Conservation (phyloP, 2,329 filamentous ascomycete genomes). For the Reticulascus tulasneorum region DNA sequence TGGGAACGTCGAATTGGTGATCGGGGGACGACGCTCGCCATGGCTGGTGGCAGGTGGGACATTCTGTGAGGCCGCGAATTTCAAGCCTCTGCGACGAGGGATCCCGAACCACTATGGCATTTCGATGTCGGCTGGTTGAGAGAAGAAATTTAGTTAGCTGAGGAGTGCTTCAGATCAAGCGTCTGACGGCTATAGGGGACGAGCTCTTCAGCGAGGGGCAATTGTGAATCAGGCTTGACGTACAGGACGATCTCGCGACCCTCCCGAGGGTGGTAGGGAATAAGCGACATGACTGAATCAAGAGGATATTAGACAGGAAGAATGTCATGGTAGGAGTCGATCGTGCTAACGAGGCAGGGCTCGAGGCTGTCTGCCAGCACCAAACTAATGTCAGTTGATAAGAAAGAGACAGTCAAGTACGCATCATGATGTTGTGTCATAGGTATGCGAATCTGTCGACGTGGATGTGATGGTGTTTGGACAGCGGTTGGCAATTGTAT, state of each 20-base stretch:
- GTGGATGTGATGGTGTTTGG: no score
- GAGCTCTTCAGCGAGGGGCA: constrained; percentile 2
- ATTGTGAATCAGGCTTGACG: constrained; percentile 29
- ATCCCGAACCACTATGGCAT: constrained; percentile 90
- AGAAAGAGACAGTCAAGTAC: no score
- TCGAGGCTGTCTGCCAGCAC: no score
- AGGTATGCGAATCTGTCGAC: no score
- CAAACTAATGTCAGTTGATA: no score
- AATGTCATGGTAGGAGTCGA: no score
- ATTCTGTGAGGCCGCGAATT: constrained; percentile 72
- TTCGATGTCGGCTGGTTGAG: constrained; percentile 72
- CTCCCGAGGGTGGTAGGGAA: constrained; percentile 70
- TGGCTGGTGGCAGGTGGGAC: constrained; percentile 86
- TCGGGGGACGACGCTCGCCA: constrained; percentile 49
- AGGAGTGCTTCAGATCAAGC: neutral
- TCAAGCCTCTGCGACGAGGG: constrained; percentile 79
- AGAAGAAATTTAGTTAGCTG: constrained; percentile 6
- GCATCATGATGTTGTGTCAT: no score
- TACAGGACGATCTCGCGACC: constrained; percentile 78
- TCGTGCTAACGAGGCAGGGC: no score
- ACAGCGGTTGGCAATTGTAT: no score
- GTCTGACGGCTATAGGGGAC: no score
- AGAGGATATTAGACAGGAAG: no score
- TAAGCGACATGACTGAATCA: constrained; percentile 65
- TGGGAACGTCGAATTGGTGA: constrained; percentile 42